Evolutionary conservation across 1,139 yeast species (phyloP), one percentile per base, ranked within the genome.

Genomic region (Saccharomyces pastorianus): DNA sequence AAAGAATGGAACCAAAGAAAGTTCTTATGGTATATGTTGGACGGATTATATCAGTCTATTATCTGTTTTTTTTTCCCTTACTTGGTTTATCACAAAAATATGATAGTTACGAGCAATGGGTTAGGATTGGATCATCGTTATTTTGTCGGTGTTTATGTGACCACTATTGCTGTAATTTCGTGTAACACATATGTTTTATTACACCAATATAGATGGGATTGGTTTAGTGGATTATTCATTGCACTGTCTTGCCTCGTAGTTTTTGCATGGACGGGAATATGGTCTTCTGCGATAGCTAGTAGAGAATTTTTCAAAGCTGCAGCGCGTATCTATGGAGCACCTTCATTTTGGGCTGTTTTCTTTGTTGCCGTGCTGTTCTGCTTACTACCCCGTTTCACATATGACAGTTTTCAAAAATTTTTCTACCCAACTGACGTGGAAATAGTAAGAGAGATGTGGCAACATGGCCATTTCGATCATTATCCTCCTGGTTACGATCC

Each of bases 171-270:
- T 3, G 88, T 88, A 58, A 75, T 86, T 55, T 75, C 96, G 9
- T 89, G 96, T 72, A 88, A 93, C 69, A 62, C 82, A 13, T 91
- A 86, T 73, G 84, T 93, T 52, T 67, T 89, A 64, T 71, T 86
- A 61, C 96, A 90, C 68, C 96, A 89, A 71, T 83, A 83, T 67
- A 79, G 96, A 66, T 93, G 99, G 99, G 99, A 93, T 72, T 89
- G 96, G 95, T 73, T 89, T 54, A 82, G 91, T 4, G 63, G 78
- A 20, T 66, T 87, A 53, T 78, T 88, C 64, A 80, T 82, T 55
- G 73, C 74, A 8, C 65, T 91, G 47, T 87, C 96, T 6, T 79
- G 83, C 55, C 65, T 90, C 56, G 65, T 90, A 50, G 76, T 89
- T 50, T 87, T 82, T 69, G 83, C 82, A 55, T 91, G 98, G 97